Percentiles rank a stretch among this genome's conserved stretches.
Evolutionary conservation across 2,329 filamentous ascomycete species (phyloP).

Genomic region (Talaromyces sp.): DNA sequence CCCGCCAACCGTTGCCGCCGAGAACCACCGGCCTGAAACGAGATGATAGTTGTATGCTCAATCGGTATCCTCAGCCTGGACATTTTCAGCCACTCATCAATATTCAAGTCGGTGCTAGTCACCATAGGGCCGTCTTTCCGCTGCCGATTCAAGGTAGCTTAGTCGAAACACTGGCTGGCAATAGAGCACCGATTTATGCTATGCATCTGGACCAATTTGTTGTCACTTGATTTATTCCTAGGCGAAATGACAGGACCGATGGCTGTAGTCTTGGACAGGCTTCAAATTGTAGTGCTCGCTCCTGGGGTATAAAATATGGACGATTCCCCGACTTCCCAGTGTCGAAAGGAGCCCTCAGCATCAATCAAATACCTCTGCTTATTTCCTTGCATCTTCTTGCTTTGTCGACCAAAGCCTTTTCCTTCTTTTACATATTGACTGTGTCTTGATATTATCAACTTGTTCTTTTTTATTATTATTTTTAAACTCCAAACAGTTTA

Average conservation of each 20-base stretch:
- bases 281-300: background rate
- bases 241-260: constrained; percentile 5
- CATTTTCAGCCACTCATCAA: background rate
- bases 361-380: background rate
- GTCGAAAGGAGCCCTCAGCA: background rate
- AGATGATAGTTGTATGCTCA: background rate
- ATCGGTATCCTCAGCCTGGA: background rate
- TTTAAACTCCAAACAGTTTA: background rate
- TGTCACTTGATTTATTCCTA: background rate
- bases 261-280: background rate
- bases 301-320: background rate
- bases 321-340: background rate
- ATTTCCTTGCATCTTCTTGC: background rate
- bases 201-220: background rate
- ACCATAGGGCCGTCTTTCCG: background rate
- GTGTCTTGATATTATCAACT: background rate
- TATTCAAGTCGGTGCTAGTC: background rate
- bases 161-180: background rate
- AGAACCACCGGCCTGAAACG: background rate
- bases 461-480: background rate
- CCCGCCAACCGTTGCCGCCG: background rate
- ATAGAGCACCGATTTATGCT: background rate
- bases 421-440: background rate
- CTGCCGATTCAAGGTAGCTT: background rate
- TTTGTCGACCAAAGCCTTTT: constrained; percentile 2